Base-by-base conservation (phyloP, 257 asterid species). In the Fraxinus anomala region DNA sequence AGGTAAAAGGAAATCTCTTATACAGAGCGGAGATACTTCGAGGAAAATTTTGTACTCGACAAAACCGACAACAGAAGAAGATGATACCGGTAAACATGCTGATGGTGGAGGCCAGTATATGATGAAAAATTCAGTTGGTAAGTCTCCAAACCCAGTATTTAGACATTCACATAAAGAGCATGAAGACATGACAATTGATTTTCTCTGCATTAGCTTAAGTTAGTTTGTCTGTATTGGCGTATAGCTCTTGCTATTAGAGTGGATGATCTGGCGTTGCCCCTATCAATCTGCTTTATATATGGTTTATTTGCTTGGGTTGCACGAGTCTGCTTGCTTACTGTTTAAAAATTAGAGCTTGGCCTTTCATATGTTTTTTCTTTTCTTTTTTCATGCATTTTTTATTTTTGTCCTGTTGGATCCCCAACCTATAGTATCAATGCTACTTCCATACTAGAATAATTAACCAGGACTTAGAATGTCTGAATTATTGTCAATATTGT, bases 121-220 rank as follows among this genome's bases (percentile, higher is more conserved):
- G 33, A 82, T 85, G 70, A 89, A 89, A 83, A 69, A 83, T 74
- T 66, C 92, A 65, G 80, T 90, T 54, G 93, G 96, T 92, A 90
- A 87, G 82, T 72, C 31, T 77, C 34, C 77, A 14, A 28, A 42
- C n/a, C 37, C 61, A 42, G 42, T 17, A n/a, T 23, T 37, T 74
- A 34, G 67, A 14, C 71, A 26, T 81, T 72, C n/a, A 19, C 73
- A 40, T 63, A 7, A 67, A 47, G 65, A 49, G 30, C 21, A 14
- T 6, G 40, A 70, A 11, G 72, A 42, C 40, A 76, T 70, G 54
- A 51, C 47, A 70, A 36, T 36, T 63, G 31, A 42, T 73, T 42
- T 68, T 26, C 44, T 61, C 26, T 72, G 54, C 34, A 17, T 72
- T 78, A 19, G 30, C 31, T 61, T 59, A 66, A 37, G n/a, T 56